Conservation (phyloP, 139 green algal species). For the Haematococcus lacustris region DNA sequence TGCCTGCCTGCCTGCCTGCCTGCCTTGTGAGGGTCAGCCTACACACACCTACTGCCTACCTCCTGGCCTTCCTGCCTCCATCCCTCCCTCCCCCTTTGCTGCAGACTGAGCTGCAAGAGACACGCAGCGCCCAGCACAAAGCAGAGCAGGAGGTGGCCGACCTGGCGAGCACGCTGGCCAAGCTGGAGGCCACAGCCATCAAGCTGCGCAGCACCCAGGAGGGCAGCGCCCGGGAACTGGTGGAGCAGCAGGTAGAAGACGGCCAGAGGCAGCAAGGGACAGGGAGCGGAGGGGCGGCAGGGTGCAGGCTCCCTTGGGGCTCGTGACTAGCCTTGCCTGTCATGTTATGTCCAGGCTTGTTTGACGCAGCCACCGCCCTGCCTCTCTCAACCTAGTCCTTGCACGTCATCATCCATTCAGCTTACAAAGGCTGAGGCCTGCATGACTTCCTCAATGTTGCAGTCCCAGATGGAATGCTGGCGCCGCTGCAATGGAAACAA, state of each 20-base stretch:
- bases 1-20: no score
- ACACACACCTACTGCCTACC: no score
- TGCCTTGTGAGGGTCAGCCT: no score
- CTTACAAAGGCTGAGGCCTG: neutral
- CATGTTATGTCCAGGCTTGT: neutral
- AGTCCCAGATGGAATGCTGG: neutral
- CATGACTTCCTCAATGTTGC: neutral
- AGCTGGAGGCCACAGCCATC: conserved; percentile 6
- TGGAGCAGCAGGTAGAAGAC: conserved; percentile 8
- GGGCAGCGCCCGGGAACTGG: conserved; percentile 3
- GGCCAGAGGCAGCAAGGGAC: neutral
- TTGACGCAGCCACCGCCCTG: neutral
- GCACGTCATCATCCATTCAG: neutral
- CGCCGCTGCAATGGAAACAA: neutral
- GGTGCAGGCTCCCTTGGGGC: neutral
- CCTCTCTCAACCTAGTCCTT: neutral
- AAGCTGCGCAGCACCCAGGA: conserved; percentile 7
- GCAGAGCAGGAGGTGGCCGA: conserved; percentile 6
- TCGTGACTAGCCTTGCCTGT: neutral
- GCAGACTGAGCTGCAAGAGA: conserved; percentile 1
- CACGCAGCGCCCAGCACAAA: neutral
- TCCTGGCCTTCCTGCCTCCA: no score
- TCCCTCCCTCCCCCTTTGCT: no score
- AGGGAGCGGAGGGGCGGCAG: neutral
- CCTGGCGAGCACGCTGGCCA: neutral